phyloP scores from a whole-genome alignment of 2,329 filamentous ascomycete species.

The Alternaria solani region DNA sequence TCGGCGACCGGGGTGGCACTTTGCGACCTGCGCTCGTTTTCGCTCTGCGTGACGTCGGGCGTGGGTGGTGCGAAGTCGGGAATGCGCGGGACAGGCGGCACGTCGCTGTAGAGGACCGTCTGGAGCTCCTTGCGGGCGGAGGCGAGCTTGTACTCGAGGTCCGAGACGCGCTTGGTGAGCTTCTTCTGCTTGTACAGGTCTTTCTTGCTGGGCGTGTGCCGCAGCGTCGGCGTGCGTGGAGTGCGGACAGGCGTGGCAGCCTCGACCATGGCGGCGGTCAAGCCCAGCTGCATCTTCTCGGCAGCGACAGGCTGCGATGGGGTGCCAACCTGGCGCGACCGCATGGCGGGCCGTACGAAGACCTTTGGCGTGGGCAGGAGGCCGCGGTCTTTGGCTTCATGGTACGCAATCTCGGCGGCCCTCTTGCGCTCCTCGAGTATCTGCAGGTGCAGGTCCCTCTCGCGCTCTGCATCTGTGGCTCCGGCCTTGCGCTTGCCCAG shows the following conservation, averaged over 20 bases:
- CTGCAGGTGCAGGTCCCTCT: slow-evolving; percentile 20
- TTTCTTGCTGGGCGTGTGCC: slow-evolving; percentile 61
- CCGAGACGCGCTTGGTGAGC: slow-evolving; percentile 66
- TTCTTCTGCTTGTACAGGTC: slow-evolving; percentile 66
- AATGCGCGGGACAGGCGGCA: slow-evolving; percentile 50
- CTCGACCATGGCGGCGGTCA: slow-evolving; percentile 17
- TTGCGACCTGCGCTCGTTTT: slow-evolving; percentile 36
- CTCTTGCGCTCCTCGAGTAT: slow-evolving; percentile 37
- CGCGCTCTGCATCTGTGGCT: slow-evolving; percentile 29
- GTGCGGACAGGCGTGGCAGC: slow-evolving; percentile 19
- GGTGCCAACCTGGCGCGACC: slow-evolving; percentile 19
- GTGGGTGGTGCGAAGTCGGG: slow-evolving; percentile 43
- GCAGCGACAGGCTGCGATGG: slow-evolving; percentile 1
- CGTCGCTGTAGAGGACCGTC: slow-evolving; percentile 56
- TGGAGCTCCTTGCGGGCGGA: slow-evolving; percentile 64
- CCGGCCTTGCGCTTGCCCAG: slow-evolving; percentile 46
- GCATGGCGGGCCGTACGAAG: slow-evolving; percentile 36
- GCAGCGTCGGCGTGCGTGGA: slow-evolving; percentile 46
- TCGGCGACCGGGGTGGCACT: slow-evolving; percentile 22
- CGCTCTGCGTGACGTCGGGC: slow-evolving; percentile 24
- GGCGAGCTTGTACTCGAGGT: slow-evolving; percentile 66
- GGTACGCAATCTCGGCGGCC: slow-evolving; percentile 43
- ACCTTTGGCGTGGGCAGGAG: slow-evolving; percentile 45
- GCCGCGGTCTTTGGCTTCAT: slow-evolving; percentile 43
- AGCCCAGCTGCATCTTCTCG: slow-evolving; percentile 13